Evolutionary conservation across 2,329 filamentous ascomycete genomes (phyloP).

Genomic region (Massarina eburnea): DNA sequence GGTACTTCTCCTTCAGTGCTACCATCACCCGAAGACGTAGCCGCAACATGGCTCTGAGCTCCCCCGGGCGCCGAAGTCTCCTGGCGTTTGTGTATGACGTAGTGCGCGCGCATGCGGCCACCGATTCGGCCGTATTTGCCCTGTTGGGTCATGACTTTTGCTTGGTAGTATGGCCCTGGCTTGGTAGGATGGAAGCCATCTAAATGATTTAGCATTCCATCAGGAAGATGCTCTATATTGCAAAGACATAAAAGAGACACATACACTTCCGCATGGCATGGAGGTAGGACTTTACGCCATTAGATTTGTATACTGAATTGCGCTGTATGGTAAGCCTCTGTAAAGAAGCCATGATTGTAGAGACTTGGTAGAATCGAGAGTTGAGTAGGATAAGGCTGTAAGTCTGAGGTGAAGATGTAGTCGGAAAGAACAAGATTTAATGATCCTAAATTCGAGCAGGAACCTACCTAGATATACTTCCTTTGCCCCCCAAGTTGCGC

Average conservation of each 20-base stretch:
- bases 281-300: constrained; percentile 18
- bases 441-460: too few relatives aligned
- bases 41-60: constrained; percentile 2
- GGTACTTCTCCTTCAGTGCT: constrained; percentile 17
- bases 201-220: constrained; percentile 4
- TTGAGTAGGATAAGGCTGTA: background rate
- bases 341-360: constrained; percentile 16
- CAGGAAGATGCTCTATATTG: background rate
- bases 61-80: constrained; percentile 2
- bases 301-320: constrained; percentile 19
- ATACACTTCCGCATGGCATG: constrained; percentile 23
- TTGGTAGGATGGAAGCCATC: constrained; percentile 29
- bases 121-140: constrained; percentile 24
- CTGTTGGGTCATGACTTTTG: constrained; percentile 20
- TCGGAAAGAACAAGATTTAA: background rate
- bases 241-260: background rate
- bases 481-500: background rate
- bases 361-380: too few relatives aligned
- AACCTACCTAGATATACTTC: background rate
- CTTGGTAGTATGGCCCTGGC: constrained; percentile 25
- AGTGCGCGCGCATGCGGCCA: constrained; percentile 23
- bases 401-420: background rate
- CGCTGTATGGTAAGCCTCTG: constrained; percentile 20
- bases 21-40: background rate
- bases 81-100: constrained; percentile 19